Base-by-base conservation (phyloP, 768 basidiomycete genomes). In the Dendrothele bispora region DNA sequence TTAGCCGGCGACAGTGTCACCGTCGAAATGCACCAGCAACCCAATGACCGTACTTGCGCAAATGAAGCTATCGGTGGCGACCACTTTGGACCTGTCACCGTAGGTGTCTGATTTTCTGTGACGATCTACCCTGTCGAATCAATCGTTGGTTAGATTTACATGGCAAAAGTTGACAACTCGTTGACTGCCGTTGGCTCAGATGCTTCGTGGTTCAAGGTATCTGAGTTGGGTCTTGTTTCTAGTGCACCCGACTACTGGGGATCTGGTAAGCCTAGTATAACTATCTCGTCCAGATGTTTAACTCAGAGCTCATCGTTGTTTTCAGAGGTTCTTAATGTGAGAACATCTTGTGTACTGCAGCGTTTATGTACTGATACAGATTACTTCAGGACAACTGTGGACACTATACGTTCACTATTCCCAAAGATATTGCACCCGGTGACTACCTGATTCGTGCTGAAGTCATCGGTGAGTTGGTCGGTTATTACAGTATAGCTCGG, bases 11-110 rank as follows among this genome's bases (percentile, higher is more conserved):
- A 74, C 52, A 55, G 54, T 8, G 62, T 78, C 37, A 73, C 75
- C 15, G 77, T 78, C 17, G 78, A 80, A 59, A 79, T 79, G 77
- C 75, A 80, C 55, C 73, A 75, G 57, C 75, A 79, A 57, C 73
- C 73, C 5, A 65, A 62, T 27, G 68, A 76, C 39, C 71, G 77
- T 29, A 65, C 66, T 3, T 80, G 78, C 52, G 56, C 64, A 6
- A 70, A 64, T 45, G 67, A 79, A 51, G 77, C 75, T 11, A 78
- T 79, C 50, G 77, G 77, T 20, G 78, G 77, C 15, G 66, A 71
- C 42, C 78, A 80, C 56, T 75, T 67, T 51, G 78, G 78, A 3
- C 77, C 77, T 35, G 67, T 76, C 43, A 67, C 65, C 42, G 67
- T 68, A 29, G 39, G 61, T 53, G 11, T 20, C 8, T 51, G 11